These are phyloP conservation scores for Areca catechu DNA, from an alignment of 176 grass and related monocot species.

Conservation along the genomic window DNA sequence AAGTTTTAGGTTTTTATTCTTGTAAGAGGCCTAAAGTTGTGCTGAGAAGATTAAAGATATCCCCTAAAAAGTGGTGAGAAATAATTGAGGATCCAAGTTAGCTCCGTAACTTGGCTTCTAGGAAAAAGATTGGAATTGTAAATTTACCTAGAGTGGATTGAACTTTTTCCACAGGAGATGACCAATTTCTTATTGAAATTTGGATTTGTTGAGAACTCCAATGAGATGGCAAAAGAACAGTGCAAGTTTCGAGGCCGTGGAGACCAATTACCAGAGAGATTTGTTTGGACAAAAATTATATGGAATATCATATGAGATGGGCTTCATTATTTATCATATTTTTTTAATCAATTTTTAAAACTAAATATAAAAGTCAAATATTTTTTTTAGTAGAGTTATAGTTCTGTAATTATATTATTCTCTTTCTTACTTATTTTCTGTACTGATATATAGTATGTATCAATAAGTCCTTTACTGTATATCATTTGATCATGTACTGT, in stretches of 20 bases:
- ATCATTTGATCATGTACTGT: no score
- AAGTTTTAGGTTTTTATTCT: conserved; percentile 42
- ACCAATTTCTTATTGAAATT: conserved; percentile 38
- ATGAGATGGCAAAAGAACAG: conserved; percentile 39
- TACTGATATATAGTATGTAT: no score
- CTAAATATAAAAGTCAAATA: no score
- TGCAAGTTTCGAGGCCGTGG: conserved; percentile 32
- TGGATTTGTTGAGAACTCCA: conserved; percentile 45
- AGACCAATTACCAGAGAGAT: conserved; percentile 41
- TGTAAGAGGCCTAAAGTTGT: conserved; percentile 26
- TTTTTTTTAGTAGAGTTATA: no score
- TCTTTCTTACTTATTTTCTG: no score
- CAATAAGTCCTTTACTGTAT: no score
- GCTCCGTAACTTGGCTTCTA: conserved; percentile 30
- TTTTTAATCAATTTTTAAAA: no score
- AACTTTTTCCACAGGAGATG: conserved; percentile 43
- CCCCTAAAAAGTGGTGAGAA: conserved; percentile 29
- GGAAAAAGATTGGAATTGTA: conserved; percentile 10
- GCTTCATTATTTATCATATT: no score
- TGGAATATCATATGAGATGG: no score
- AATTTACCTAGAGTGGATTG: conserved; percentile 8
- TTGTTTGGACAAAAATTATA: no score
- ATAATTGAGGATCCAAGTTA: conserved; percentile 38
- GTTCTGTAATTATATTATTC: no score
- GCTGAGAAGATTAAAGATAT: conserved; percentile 22